Evolutionary conservation across 805 yeast genomes (phyloP).

Genomic region (Starmerella bombicola): DNA sequence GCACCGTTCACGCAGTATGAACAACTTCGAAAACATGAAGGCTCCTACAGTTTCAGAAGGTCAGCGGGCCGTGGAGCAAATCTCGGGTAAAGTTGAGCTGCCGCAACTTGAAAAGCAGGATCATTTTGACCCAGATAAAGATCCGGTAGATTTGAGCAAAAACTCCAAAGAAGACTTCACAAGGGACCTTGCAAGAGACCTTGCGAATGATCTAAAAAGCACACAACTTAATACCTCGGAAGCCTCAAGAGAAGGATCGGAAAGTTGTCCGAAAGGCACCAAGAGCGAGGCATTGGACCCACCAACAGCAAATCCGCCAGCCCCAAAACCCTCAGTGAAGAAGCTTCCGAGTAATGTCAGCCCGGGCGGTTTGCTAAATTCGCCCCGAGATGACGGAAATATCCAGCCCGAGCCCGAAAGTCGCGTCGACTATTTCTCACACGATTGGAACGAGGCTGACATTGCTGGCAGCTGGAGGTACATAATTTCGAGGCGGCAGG

Average conservation of each 20-base stretch:
- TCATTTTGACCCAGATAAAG: background rate
- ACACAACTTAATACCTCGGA: background rate
- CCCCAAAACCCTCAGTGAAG: background rate
- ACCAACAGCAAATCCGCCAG: background rate
- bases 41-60: constrained; percentile 13
- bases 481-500: constrained; percentile 67
- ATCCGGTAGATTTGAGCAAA: background rate
- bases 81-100: constrained; percentile 15
- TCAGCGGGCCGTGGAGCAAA: constrained; percentile 16
- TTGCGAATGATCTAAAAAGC: too few relatives aligned
- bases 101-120: background rate
- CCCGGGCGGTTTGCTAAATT: background rate
- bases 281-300: background rate
- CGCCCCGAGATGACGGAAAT: constrained; percentile 20
- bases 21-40: constrained; percentile 9
- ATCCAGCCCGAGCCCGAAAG: constrained; percentile 65
- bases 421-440: constrained; percentile 91
- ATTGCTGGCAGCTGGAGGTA: constrained; percentile 94
- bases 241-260: background rate
- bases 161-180: too few relatives aligned
- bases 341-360: background rate
- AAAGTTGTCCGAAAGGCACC: background rate
- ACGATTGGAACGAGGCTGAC: constrained; percentile 90
- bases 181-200: too few relatives aligned
- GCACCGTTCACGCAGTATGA: constrained; percentile 16